Conservation (phyloP, 495 filamentous ascomycete species). For the Saxophila tyrrhenica region DNA sequence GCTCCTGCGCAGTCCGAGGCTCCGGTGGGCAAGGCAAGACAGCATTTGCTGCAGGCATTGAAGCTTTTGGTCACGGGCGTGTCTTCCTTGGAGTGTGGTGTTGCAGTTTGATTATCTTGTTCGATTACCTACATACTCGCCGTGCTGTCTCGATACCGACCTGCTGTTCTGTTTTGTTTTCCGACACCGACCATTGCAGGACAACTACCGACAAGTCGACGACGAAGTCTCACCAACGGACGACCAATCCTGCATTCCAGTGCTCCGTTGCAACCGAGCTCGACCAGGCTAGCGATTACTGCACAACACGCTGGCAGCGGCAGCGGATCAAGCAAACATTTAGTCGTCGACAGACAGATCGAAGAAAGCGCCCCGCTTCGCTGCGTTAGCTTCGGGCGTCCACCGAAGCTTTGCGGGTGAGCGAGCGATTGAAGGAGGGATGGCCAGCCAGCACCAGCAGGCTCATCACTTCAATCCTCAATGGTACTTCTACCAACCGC, state of each 20-base stretch:
- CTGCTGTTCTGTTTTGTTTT: background rate
- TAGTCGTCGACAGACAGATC: background rate
- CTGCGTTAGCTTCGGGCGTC: slow-evolving; percentile 15
- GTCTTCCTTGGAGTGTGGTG: background rate
- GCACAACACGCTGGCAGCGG: background rate
- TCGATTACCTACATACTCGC: background rate
- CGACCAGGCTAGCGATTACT: background rate
- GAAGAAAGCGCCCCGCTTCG: slow-evolving; percentile 9
- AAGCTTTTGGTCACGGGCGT: slow-evolving; percentile 3
- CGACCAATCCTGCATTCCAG: background rate
- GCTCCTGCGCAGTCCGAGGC: slow-evolving; percentile 11
- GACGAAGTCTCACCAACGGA: background rate
- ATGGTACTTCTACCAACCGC: background rate
- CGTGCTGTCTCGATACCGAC: background rate
- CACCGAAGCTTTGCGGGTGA: background rate
- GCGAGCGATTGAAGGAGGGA: slow-evolving; percentile 2
- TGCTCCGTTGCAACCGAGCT: slow-evolving; percentile 1
- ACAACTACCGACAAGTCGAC: background rate
- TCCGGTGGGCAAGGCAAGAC: slow-evolving; percentile 11
- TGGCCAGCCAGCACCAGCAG: slow-evolving; percentile 9
- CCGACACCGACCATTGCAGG: too few species aligned
- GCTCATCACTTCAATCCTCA: slow-evolving; percentile 4
- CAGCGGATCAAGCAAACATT: slow-evolving; percentile 8
- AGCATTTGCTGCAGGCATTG: slow-evolving; percentile 1
- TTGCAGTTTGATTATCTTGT: background rate